Evolutionary conservation across 805 yeast species (phyloP).

Genomic region (Candida nemodendra): DNA sequence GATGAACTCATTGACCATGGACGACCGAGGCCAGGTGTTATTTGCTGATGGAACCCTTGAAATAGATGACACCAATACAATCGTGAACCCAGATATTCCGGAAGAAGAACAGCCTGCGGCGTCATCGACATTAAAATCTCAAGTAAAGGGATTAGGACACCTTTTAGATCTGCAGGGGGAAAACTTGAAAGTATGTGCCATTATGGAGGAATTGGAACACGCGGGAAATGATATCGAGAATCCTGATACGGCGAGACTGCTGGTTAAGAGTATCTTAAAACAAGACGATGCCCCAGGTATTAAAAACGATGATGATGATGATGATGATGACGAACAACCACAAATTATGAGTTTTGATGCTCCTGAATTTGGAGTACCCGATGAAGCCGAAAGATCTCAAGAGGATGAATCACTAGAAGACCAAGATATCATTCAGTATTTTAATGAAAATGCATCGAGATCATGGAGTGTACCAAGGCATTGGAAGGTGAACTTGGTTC

Average conservation of each 20-base stretch:
- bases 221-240: not conserved
- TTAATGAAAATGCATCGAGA: slow-evolving; percentile 62
- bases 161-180: not conserved
- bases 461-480: slow-evolving; percentile 89
- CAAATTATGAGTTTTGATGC: not conserved
- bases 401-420: slow-evolving; percentile 34
- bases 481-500: slow-evolving; percentile 73
- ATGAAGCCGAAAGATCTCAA: not conserved
- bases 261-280: slow-evolving; percentile 5
- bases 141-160: not conserved
- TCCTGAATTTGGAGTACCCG: not conserved
- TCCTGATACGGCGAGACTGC: slow-evolving; percentile 1
- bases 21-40: slow-evolving; percentile 53
- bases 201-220: not conserved
- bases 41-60: slow-evolving; percentile 54
- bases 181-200: slow-evolving; percentile 2
- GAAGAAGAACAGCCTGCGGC: not conserved
- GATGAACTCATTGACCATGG: slow-evolving; percentile 58
- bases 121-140: not conserved
- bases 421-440: slow-evolving; percentile 70
- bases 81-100: slow-evolving; percentile 1
- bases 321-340: not conserved
- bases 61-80: not conserved
- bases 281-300: too few relatives aligned
- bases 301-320: not conserved